These are phyloP conservation scores for Suillus luteus DNA, from an alignment of 768 basidiomycete genomes.

Conservation along the genomic window DNA sequence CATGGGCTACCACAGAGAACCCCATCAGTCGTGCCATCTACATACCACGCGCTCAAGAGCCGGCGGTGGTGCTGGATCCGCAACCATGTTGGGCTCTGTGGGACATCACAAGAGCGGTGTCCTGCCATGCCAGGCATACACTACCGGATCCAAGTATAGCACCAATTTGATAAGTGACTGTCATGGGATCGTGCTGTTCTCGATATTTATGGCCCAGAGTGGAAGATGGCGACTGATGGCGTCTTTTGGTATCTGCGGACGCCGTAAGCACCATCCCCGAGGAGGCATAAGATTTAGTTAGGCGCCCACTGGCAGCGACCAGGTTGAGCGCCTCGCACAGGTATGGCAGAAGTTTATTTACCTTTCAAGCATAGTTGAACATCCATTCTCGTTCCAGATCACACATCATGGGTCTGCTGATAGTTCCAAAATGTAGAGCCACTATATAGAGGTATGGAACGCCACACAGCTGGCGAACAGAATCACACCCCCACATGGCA, in stretches of 20 bases:
- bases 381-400: background rate
- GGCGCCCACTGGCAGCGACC: background rate
- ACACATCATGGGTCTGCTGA: background rate
- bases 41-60: background rate
- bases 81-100: background rate
- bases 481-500: constrained; percentile 1
- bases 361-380: background rate
- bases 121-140: background rate
- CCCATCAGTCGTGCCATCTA: background rate
- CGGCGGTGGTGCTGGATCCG: background rate
- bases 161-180: background rate
- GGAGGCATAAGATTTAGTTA: background rate
- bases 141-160: constrained; percentile 5
- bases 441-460: background rate
- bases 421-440: background rate
- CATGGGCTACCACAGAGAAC: background rate
- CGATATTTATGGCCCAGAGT: background rate
- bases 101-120: constrained; percentile 2
- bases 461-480: constrained; percentile 4
- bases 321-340: background rate
- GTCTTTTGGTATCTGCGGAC: background rate
- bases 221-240: background rate
- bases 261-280: constrained; percentile 6
- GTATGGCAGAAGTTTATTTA: background rate
- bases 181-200: background rate